These are phyloP conservation scores for Colletotrichum costaricense DNA, from an alignment of 2,329 filamentous ascomycete genomes.

Conservation along the genomic window DNA sequence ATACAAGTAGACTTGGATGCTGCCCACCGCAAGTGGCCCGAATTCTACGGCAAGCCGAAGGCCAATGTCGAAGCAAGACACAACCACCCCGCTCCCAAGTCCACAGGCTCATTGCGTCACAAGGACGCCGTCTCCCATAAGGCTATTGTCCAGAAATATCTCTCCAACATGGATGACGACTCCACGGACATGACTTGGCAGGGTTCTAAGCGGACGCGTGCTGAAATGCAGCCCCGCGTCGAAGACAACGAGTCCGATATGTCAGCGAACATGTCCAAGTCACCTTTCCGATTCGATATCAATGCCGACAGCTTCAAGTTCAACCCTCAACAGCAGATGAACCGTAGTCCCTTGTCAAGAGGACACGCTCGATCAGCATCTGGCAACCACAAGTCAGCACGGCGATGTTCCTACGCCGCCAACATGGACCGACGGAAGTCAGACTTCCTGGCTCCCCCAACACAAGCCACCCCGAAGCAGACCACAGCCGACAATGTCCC, in stretches of 20 bases:
- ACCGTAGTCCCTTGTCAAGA: constrained; percentile 52
- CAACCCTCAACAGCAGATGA: constrained; percentile 41
- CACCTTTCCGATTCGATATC: constrained; percentile 44
- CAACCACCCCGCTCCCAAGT: constrained; percentile 2
- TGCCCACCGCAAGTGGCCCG: constrained; percentile 63
- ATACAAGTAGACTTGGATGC: constrained; percentile 57
- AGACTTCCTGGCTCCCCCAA: constrained; percentile 25
- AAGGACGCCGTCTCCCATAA: constrained; percentile 60
- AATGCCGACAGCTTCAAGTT: constrained; percentile 42
- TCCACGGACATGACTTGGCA: constrained; percentile 54
- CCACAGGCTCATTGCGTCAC: constrained; percentile 40
- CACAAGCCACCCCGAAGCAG: constrained; percentile 32
- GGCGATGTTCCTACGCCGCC: constrained; percentile 25
- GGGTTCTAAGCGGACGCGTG: constrained; percentile 53
- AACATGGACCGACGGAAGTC: constrained; percentile 29
- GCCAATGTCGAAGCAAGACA: constrained; percentile 24
- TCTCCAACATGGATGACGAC: constrained; percentile 52
- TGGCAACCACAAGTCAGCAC: constrained; percentile 26
- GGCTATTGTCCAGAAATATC: constrained; percentile 33
- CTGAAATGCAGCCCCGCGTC: constrained; percentile 65
- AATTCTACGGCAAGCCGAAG: constrained; percentile 59
- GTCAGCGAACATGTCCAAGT: constrained; percentile 56
- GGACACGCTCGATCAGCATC: constrained; percentile 47
- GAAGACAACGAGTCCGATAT: constrained; percentile 65
- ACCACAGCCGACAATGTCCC: background rate